Conservation (phyloP, 768 basidiomycete species). For the Suillus placidus region DNA sequence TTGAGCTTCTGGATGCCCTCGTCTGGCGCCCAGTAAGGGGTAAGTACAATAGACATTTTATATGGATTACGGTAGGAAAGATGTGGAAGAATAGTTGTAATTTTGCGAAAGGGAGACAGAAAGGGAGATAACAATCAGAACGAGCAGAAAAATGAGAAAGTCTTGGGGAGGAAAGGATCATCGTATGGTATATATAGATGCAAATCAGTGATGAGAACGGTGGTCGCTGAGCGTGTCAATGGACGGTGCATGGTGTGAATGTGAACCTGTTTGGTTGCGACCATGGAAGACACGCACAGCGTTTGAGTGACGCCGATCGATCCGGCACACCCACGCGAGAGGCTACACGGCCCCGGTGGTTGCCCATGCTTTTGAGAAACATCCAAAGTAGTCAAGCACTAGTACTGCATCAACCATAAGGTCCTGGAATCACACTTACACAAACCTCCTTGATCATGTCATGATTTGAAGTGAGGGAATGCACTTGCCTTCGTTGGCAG, state of each 20-base stretch:
- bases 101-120: background rate
- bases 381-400: background rate
- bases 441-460: background rate
- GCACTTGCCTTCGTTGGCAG: background rate
- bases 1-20: conserved; percentile 75
- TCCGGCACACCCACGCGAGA: background rate
- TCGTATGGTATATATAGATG: background rate
- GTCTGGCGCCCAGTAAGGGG: conserved; percentile 61
- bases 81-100: background rate
- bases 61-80: background rate
- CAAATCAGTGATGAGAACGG: background rate
- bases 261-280: background rate
- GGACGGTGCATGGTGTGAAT: background rate
- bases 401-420: background rate
- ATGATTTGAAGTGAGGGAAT: background rate
- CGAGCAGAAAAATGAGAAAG: background rate
- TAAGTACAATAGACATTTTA: conserved; percentile 63
- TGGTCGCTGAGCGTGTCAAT: conserved; percentile 3
- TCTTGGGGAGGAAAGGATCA: background rate
- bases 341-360: background rate
- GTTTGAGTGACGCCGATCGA: background rate
- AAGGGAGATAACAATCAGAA: background rate
- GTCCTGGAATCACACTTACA: too few species aligned
- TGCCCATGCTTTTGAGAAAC: conserved; percentile 1
- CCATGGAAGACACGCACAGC: background rate